Conservation (phyloP, 352 stramenopile species). For the Globisporangium rhizosaccharum region DNA sequence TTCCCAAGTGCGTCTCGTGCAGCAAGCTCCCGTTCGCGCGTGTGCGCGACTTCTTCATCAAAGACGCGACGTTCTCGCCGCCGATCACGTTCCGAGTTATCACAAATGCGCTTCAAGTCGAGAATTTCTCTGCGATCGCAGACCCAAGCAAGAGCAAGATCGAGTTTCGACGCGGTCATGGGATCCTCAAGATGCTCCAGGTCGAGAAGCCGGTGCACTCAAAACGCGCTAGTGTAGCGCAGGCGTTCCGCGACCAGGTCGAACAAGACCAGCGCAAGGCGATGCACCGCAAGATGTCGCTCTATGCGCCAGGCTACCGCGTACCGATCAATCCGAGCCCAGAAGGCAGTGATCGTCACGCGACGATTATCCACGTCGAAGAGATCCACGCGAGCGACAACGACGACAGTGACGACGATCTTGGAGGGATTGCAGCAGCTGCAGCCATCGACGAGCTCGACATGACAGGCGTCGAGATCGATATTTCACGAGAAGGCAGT, state of each 20-base stretch:
- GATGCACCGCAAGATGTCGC: conserved; percentile 6
- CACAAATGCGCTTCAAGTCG: conserved; percentile 21
- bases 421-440: background rate
- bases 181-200: conserved; percentile 59
- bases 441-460: conserved; percentile 6
- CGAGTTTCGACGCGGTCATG: conserved; percentile 54
- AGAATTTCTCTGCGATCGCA: conserved; percentile 54
- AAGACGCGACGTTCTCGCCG: conserved; percentile 21
- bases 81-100: conserved; percentile 25
- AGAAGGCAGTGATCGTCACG: background rate
- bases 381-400: conserved; percentile 11
- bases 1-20: conserved; percentile 67
- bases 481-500: conserved; percentile 9
- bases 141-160: conserved; percentile 78
- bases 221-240: conserved; percentile 21
- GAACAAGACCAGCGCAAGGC: conserved; percentile 10
- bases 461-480: conserved; percentile 17
- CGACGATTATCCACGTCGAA: conserved; percentile 6
- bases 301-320: conserved; percentile 2
- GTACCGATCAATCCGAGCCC: background rate
- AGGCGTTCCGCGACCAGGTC: conserved; percentile 5
- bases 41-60: conserved; percentile 65
- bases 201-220: conserved; percentile 55
- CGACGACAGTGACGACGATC: background rate
- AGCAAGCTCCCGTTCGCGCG: conserved; percentile 44